Conservation (phyloP, 371 early-diverging fungal genomes). For the Lichtheimia hyalospora region DNA sequence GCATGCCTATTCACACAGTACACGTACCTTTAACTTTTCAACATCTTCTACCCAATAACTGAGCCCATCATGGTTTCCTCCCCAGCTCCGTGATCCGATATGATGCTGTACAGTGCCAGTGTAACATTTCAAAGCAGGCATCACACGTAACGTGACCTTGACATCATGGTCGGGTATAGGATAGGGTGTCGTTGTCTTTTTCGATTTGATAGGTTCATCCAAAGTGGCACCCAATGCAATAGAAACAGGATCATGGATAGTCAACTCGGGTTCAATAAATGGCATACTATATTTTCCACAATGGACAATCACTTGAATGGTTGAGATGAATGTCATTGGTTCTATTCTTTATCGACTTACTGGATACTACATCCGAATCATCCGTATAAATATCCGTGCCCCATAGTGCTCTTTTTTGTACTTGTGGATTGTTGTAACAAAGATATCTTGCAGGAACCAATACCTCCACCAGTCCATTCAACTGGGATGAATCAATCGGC, state of each 20-base stretch:
- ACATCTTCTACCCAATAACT: conserved; percentile 72
- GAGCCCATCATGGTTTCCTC: conserved; percentile 72
- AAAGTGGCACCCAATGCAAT: conserved; percentile 27
- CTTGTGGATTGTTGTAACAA: conserved; percentile 53
- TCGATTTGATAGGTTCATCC: conserved; percentile 11
- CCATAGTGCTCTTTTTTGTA: conserved; percentile 73
- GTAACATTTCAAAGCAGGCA: conserved; percentile 73
- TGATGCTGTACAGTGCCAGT: conserved; percentile 63
- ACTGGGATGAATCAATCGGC: conserved; percentile 46
- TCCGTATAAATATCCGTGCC: conserved; percentile 88
- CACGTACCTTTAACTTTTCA: conserved; percentile 13
- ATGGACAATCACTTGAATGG: conserved; percentile 36
- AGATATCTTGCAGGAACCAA: conserved; percentile 56
- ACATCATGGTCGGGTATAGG: conserved; percentile 56
- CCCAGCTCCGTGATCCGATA: conserved; percentile 73
- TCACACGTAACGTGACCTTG: conserved; percentile 68
- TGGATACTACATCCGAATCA: conserved; percentile 85
- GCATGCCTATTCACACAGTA: too few species aligned
- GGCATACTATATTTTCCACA: conserved; percentile 35
- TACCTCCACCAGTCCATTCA: conserved; percentile 59
- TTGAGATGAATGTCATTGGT: background rate
- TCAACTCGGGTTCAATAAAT: conserved; percentile 30
- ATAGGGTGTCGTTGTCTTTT: background rate
- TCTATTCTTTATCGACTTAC: conserved; percentile 32
- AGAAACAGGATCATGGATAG: conserved; percentile 26